Evolutionary conservation across 495 filamentous ascomycete genomes (phyloP).

Genomic region (Podospora pseudopauciseta): DNA sequence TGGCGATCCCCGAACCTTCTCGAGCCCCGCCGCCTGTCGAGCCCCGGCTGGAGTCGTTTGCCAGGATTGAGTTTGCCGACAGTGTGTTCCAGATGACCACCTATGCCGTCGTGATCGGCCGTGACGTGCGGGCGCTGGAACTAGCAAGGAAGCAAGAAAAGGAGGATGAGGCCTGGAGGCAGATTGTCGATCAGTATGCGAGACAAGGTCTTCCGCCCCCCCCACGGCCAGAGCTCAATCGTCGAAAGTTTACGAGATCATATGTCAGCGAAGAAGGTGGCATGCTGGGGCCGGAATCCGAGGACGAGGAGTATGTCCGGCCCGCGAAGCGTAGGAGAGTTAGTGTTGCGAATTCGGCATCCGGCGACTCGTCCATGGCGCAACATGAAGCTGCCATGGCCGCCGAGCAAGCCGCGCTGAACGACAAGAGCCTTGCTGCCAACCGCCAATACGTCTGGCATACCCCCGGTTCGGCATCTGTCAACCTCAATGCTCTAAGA

Average conservation of each 20-base stretch:
- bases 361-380: slow-evolving; percentile 19
- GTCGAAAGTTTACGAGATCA: slow-evolving; percentile 49
- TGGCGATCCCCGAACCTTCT: slow-evolving; percentile 16
- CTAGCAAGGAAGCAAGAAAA: slow-evolving; percentile 43
- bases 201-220: slow-evolving; percentile 40
- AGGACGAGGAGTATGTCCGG: slow-evolving; percentile 39
- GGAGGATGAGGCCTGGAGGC: slow-evolving; percentile 37
- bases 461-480: slow-evolving; percentile 46
- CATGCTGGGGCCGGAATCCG: slow-evolving; percentile 50
- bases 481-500: slow-evolving; percentile 49
- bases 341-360: slow-evolving; percentile 25
- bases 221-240: slow-evolving; percentile 32
- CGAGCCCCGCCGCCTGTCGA: slow-evolving; percentile 21
- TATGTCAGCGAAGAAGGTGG: slow-evolving; percentile 52
- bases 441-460: slow-evolving; percentile 51
- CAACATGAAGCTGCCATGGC: slow-evolving; percentile 8
- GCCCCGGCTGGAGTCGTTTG: slow-evolving; percentile 47
- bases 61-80: slow-evolving; percentile 50
- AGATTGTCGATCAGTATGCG: slow-evolving; percentile 36
- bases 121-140: slow-evolving; percentile 44
- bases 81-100: slow-evolving; percentile 53
- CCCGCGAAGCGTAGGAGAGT: slow-evolving; percentile 39
- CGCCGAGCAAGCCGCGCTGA: slow-evolving; percentile 16
- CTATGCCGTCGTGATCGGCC: slow-evolving; percentile 49
- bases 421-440: slow-evolving; percentile 32